Evolutionary conservation across 2,329 filamentous ascomycete genomes (phyloP), one percentile per base, ranked within the genome.

Genomic region (Coniochaeta sp.): DNA sequence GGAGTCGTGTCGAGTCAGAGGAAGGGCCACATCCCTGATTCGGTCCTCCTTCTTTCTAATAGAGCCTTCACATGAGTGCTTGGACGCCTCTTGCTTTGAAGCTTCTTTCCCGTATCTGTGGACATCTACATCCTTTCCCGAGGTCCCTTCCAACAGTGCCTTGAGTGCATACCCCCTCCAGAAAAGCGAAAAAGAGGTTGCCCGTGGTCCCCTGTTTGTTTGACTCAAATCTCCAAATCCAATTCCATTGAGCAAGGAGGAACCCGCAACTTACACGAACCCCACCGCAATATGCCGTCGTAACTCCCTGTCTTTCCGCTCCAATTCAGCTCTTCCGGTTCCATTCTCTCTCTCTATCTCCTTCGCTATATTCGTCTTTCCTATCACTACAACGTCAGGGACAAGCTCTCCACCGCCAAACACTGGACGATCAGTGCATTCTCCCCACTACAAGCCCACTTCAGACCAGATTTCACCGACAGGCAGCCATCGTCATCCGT

Each of bases 201-300:
- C 38, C 24, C 3, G 4, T 40, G 3, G 14, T 40, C 18, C 18
- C 35, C 35, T 42, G 33, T n/a, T 30, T 6, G 12, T 30, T 40
- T n/a, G n/a, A n/a, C 12, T 26, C 26, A 6, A 24, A 42, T 20
- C 38, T 26, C 20, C 38, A 42, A 42, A 14, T 26, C 20, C 38
- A 42, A 42, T 26, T 26, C 20, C 18, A 38, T 38, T n/a, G n/a
- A n/a, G n/a, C 38, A 26, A 5, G 38, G 18, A 42, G 20, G 16
- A 42, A 42, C 38, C 38, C 38, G 38, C 38, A 42, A 42, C 38
- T 7, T 30, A 13, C 26, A 2, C 38, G n/a, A 6, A 22, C 18
- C 38, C 38, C 38, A 42, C 38, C 26, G 38, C 38, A 42, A 42
- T 42, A 24, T 42, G 38, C 38, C 38, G 38, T 42, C 7, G 38